Conservation (phyloP, 2,329 filamentous ascomycete species). For the Geoglossum cookeanum region DNA sequence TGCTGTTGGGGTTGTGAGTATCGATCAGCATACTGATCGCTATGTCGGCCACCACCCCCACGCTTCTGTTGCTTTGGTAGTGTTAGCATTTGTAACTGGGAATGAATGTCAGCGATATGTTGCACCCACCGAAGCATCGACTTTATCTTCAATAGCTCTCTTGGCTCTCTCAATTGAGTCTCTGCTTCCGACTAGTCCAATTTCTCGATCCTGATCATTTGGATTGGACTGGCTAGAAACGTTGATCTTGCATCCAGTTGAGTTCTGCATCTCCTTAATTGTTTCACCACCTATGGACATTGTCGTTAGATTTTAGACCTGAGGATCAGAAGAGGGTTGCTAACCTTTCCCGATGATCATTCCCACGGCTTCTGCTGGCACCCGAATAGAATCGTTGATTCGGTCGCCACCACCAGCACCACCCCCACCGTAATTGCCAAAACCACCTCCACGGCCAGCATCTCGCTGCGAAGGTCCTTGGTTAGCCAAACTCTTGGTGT, state of each 20-base stretch:
- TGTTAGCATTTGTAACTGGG: conserved; percentile 1
- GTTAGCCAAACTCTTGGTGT: conserved; percentile 37
- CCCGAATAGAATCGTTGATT: conserved; percentile 63
- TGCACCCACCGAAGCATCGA: conserved; percentile 61
- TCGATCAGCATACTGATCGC: conserved; percentile 19
- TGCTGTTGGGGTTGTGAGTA: conserved; percentile 33
- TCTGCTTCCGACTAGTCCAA: conserved; percentile 60
- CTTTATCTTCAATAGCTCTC: conserved; percentile 74
- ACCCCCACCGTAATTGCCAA: conserved; percentile 18
- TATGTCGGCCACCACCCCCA: conserved; percentile 18
- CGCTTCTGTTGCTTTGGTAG: conserved; percentile 28
- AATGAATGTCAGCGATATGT: not conserved
- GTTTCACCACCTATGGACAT: conserved; percentile 52
- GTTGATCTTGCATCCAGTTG: conserved; percentile 85
- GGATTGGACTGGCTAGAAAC: conserved; percentile 65
- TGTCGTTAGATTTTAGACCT: conserved; percentile 9
- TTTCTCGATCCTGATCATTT: conserved; percentile 50
- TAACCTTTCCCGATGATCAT: conserved; percentile 86
- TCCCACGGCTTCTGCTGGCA: conserved; percentile 78
- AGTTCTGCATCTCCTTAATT: conserved; percentile 81
- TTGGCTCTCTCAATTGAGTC: conserved; percentile 68
- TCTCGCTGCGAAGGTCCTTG: conserved; percentile 15
- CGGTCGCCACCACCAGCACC: conserved; percentile 35
- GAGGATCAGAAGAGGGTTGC: conserved; percentile 11
- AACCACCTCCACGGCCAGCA: conserved; percentile 20